Evolutionary conservation across 2,329 filamentous ascomycete species (phyloP).

Genomic region (Aureobasidium vineae): DNA sequence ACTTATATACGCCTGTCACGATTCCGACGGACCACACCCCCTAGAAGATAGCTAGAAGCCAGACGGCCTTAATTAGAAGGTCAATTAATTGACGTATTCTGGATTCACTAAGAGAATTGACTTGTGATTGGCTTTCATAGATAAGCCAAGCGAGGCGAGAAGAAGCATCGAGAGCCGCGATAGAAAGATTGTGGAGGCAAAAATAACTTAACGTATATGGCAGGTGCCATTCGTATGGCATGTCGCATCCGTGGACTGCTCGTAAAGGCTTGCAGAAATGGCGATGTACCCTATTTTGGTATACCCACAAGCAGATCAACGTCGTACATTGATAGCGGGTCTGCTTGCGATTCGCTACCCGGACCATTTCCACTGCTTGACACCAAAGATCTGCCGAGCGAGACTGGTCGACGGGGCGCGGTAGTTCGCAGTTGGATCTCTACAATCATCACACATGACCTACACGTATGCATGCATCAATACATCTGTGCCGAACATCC

Average conservation of each 20-base stretch:
- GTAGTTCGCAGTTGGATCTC: not conserved
- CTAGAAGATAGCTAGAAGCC: not conserved
- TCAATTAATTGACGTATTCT: not conserved
- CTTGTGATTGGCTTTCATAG: not conserved
- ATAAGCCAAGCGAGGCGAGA: not conserved
- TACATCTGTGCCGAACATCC: not conserved
- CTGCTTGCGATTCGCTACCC: not conserved
- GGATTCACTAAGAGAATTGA: not conserved
- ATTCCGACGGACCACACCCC: not conserved
- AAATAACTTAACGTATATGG: constrained; percentile 2
- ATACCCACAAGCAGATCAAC: not conserved
- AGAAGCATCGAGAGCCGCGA: constrained; percentile 6
- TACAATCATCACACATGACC: not conserved
- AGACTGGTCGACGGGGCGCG: not conserved
- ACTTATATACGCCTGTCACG: not conserved
- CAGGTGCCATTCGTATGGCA: not conserved
- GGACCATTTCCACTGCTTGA: not conserved
- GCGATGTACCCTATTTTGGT: not conserved
- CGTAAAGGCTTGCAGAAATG: not conserved
- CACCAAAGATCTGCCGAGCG: not conserved
- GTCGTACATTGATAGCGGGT: not conserved
- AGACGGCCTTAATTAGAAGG: not conserved
- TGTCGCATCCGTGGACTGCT: not conserved
- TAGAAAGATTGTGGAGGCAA: not conserved
- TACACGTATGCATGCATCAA: not conserved